Evolutionary conservation across 345 rosid genomes (phyloP), one percentile per base, ranked within the genome.

Genomic region (Capsella bursapastoris): DNA sequence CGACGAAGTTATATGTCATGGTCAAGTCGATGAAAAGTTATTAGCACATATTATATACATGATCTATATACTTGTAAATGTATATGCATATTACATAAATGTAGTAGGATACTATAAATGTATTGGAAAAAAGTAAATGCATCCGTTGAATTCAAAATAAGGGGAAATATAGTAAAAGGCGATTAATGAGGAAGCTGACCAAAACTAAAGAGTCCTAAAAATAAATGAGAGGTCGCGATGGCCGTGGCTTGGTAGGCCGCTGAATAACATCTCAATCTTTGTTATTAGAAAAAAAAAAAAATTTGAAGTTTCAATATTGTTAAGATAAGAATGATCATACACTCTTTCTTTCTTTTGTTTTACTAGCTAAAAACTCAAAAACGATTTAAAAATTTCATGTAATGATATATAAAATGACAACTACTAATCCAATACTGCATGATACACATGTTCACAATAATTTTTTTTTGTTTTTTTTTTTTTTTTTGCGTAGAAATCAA

Each of bases 131-230:
- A 47, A 38, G 13, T 75, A 51, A 58, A 68, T 61, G 64, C 64
- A 61, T 69, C 12, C 7, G 64, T 32, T 59, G 73, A 67, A 41
- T 22, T 31, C 0, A 22, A 57, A 50, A 1, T n/a, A 7, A 10
- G 4, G 47, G 27, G 1, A 34, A 32, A 61, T 25, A 53, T n/a
- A 75, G 57, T 22, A 22, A 61, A 66, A 68, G 48, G 48, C 16
- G n/a, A 61, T 60, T 75, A 41, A 52, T 75, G 73, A 29, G 49
- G 78, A 66, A 58, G 53, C 53, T 66, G 72, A 66, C 35, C 67
- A 74, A 66, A 22, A 22, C 25, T 22, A 22, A 74, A 35, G 72
- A 58, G 61, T 49, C 72, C 47, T 49, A 38, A 31, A 74, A 49
- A 18, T 66, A 65, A 74, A 66, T 31, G 67, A 66, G 60, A 68